Conservation (phyloP, 163 green algal genomes). For the Smithsoniella earleae region DNA sequence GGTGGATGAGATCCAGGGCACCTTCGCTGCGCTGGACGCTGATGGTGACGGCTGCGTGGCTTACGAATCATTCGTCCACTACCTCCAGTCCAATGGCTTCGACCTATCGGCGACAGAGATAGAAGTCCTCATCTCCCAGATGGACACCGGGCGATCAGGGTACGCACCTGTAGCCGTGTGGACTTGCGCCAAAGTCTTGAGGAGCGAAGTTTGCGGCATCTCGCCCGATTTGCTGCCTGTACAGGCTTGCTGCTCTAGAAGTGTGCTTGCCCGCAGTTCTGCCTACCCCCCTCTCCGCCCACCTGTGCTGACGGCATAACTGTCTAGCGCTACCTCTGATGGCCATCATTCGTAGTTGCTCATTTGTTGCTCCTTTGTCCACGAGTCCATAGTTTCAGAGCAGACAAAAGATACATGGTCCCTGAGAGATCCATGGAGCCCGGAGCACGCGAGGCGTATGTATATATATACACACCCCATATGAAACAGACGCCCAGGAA, state of each 20-base stretch:
- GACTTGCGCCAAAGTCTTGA: neutral
- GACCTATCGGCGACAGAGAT: constrained; percentile 35
- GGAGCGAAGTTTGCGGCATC: constrained; percentile 58
- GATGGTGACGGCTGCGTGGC: constrained; percentile 31
- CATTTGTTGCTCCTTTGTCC: constrained; percentile 58
- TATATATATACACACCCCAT: constrained; percentile 89
- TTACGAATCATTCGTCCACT: constrained; percentile 32
- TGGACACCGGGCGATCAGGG: neutral
- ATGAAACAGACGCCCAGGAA: constrained; percentile 89
- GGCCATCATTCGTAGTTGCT: constrained; percentile 88
- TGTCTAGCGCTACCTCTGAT: constrained; percentile 79
- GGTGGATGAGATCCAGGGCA: constrained; percentile 33
- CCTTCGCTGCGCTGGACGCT: constrained; percentile 33
- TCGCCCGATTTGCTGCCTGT: constrained; percentile 78
- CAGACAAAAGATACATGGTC: constrained; percentile 94
- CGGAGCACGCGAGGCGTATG: constrained; percentile 77
- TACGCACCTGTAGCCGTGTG: constrained; percentile 23
- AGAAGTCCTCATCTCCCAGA: neutral
- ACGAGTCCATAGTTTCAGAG: constrained; percentile 93
- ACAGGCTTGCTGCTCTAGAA: constrained; percentile 80
- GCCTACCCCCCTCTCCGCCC: constrained; percentile 75
- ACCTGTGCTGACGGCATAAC: constrained; percentile 99
- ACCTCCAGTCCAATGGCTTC: constrained; percentile 36
- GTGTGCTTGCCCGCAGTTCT: constrained; percentile 98
- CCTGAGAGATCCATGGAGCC: constrained; percentile 82